Percentiles rank a stretch among this genome's conserved stretches.
Evolutionary conservation across 805 yeast genomes (phyloP).

Genomic region (Vanderwaltozyma tropicalis): DNA sequence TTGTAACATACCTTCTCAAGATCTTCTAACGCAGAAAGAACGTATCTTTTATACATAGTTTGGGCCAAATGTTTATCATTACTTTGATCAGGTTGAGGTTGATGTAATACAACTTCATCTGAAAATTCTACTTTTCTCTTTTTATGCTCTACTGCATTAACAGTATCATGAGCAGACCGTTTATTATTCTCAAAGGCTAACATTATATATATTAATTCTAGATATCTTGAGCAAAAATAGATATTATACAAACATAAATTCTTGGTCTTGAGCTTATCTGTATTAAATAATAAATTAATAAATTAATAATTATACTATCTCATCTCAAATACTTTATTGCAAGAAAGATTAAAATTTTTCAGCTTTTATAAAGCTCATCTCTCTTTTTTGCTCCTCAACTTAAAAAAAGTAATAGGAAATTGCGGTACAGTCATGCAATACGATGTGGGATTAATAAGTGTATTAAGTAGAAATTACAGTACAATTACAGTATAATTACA

Average conservation of each 20-base stretch:
- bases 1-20: constrained; percentile 43
- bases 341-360: neutral
- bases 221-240: no score
- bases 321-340: neutral
- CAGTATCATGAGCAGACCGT: constrained; percentile 11
- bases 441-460: no score
- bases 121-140: constrained; percentile 27
- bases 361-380: constrained; percentile 1
- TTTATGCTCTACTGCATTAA: constrained; percentile 13
- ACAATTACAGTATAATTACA: no score
- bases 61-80: constrained; percentile 20
- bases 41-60: constrained; percentile 35
- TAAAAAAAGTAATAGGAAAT: neutral
- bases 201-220: constrained; percentile 9
- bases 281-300: neutral
- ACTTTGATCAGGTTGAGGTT: constrained; percentile 1
- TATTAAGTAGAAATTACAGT: no score
- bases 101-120: constrained; percentile 15
- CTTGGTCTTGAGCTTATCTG: neutral
- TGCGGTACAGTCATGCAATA: no score
- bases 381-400: neutral
- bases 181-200: constrained; percentile 26
- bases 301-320: neutral
- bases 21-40: constrained; percentile 59
- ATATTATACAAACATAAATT: neutral